Conservation (phyloP, 352 stramenopile genomes). For the Phytopythium aichiense region DNA sequence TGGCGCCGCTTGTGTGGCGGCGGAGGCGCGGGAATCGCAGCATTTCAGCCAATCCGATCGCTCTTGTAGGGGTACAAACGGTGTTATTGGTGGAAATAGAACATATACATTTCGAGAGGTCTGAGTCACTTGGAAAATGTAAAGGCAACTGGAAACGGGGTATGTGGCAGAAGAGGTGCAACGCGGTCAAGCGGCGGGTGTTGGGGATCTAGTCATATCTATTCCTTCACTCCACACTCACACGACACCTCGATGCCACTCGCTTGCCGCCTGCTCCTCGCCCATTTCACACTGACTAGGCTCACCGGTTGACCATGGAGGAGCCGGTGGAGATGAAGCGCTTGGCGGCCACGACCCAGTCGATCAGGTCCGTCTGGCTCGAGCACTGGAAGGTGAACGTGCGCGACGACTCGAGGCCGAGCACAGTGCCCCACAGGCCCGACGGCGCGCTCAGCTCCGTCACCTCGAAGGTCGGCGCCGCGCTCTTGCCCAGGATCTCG, state of each 20-base stretch:
- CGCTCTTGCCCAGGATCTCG: constrained; percentile 69
- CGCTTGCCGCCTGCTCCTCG: not conserved
- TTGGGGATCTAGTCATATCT: not conserved
- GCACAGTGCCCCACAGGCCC: constrained; percentile 57
- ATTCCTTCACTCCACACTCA: not conserved
- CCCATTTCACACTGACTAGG: too few relatives aligned
- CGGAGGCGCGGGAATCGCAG: not conserved
- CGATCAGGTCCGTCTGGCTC: constrained; percentile 72
- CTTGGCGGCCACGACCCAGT: constrained; percentile 79
- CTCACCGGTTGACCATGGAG: constrained; percentile 38
- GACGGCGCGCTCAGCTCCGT: constrained; percentile 53
- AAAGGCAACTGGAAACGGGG: not conserved
- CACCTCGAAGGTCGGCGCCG: constrained; percentile 66
- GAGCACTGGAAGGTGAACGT: constrained; percentile 80
- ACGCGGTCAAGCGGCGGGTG: not conserved
- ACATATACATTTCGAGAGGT: not conserved
- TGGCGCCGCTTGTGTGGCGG: not conserved
- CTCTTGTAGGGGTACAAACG: too few relatives aligned
- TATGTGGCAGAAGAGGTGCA: constrained; percentile 2
- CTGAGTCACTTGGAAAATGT: not conserved
- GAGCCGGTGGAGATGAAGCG: constrained; percentile 52
- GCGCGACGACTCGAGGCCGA: constrained; percentile 54
- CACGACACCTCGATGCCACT: not conserved
- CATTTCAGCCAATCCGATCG: constrained; percentile 14
- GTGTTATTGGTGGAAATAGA: constrained; percentile 13